Percentiles rank a stretch among this genome's conserved stretches.
Evolutionary conservation across 345 rosid species (phyloP).

Genomic region (Gossypium herbaceum): DNA sequence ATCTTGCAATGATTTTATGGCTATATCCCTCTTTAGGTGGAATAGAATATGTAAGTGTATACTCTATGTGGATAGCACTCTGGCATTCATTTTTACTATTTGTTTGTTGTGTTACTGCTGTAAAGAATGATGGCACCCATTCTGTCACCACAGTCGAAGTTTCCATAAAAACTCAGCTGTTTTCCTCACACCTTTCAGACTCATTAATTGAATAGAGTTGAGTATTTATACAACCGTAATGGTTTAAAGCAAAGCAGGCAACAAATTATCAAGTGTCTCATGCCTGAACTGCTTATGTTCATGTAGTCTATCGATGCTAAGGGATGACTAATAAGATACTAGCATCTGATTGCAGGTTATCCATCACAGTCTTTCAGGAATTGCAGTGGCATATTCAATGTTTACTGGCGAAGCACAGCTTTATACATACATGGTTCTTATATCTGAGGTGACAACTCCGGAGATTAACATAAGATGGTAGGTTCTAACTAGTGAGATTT

Average conservation of each 20-base stretch:
- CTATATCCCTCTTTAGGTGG: constrained; percentile 85
- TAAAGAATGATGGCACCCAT: not conserved
- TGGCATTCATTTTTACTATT: not conserved
- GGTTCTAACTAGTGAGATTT: constrained; percentile 5
- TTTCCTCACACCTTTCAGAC: not conserved
- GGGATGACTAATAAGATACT: constrained; percentile 9
- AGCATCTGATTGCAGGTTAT: constrained; percentile 48
- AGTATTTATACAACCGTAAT: constrained; percentile 53
- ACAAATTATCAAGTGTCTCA: not conserved
- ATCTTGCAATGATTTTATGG: constrained; percentile 82
- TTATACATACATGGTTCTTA: constrained; percentile 72
- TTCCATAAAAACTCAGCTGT: not conserved
- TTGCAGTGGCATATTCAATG: constrained; percentile 67
- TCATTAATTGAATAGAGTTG: constrained; percentile 41
- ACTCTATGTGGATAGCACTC: not conserved
- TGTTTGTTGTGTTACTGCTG: not conserved
- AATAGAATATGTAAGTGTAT: constrained; percentile 73
- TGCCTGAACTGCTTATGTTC: not conserved
- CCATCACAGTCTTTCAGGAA: constrained; percentile 69
- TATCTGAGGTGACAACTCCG: constrained; percentile 88
- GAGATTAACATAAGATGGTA: constrained; percentile 91
- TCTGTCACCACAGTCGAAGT: not conserved
- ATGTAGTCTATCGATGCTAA: not conserved
- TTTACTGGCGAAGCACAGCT: constrained; percentile 75
- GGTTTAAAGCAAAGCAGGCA: not conserved